Evolutionary conservation across 768 basidiomycete genomes (phyloP), one percentile per base, ranked within the genome.

Genomic region (Suillus fuscotomentosus): DNA sequence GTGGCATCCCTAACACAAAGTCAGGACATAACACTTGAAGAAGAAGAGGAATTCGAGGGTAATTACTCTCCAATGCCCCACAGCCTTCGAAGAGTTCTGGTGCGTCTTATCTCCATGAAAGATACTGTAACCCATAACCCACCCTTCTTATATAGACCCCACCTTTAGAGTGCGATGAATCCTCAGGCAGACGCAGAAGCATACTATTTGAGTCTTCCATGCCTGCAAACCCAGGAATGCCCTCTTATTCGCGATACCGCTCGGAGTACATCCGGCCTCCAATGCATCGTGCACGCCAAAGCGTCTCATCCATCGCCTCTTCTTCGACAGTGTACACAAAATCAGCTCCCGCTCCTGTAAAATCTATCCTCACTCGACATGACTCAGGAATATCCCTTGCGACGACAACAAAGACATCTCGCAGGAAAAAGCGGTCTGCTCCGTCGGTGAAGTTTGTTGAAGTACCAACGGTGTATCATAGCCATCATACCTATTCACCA

Each of bases 361-460:
- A 84, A 70, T 88, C 87, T 5, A 89, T 89, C 63, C 80, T 90
- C 48, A 79, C 85, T 47, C 84, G 80, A 61, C 81, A 80, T 66
- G 79, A 73, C 63, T 81, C 81, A 27, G 86, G 82, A 47, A 73
- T 84, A 59, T 85, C 84, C 7, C 83, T 77, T 67, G 67, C 70
- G 60, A 73, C 72, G 20, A 73, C 73, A 39, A 71, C 79, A 31
- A 67, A 64, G 47, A 68, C 67, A 31, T 57, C 65, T 14, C 68
- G 75, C 20, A 70, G 66, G 64, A 78, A 70, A 66, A 77, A 56
- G 36, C 77, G 74, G n/a, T 71, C 75, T 8, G 68, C 77, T 13
- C 70, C 77, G 61, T 88, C 86, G 41, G 90, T 91, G 59, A 91
- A 88, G 68, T 91, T 91, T 66, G 86, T 86, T 36, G 88, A 89